A percentile compares a stretch with the other conserved stretches of the same genome.
Conservation (phyloP, 1,284 basidiomycete genomes). For the Vanrija sp. region DNA sequence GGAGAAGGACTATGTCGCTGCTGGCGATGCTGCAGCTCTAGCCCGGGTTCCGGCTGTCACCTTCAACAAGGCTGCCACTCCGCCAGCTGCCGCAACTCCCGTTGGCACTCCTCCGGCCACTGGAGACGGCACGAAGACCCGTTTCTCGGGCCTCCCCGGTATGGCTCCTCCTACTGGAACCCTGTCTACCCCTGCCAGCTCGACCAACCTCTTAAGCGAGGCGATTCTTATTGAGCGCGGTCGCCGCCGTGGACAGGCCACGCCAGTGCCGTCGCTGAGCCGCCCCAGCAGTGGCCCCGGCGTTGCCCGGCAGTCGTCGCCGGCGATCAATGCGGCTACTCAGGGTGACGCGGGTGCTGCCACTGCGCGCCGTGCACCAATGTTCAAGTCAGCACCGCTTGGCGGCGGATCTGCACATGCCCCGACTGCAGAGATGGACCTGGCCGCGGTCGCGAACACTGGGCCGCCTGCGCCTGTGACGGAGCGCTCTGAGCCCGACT, state of each 20-base stretch:
- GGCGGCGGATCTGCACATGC: too few species aligned
- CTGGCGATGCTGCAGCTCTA: too few species aligned
- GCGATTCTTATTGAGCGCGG: constrained; percentile 26
- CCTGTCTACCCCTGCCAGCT: not conserved
- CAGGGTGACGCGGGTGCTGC: not conserved
- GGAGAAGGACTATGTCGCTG: too few species aligned
- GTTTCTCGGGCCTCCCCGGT: too few species aligned
- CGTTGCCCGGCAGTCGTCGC: not conserved
- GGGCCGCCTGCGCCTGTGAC: too few species aligned
- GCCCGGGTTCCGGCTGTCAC: too few species aligned
- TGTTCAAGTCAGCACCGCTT: constrained; percentile 1
- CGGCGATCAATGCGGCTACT: not conserved
- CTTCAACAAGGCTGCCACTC: too few species aligned
- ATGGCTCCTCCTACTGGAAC: not conserved
- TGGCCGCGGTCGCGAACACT: too few species aligned
- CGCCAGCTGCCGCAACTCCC: too few species aligned
- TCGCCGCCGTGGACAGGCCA: constrained; percentile 12
- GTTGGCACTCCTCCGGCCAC: not conserved
- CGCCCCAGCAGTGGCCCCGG: not conserved
- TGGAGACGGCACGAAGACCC: not conserved
- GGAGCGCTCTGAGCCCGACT: too few species aligned
- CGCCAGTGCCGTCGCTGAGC: not conserved
- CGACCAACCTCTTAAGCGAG: constrained; percentile 16
- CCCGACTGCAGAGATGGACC: too few species aligned
- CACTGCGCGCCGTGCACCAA: not conserved